phyloP scores from a whole-genome alignment of 2,329 filamentous ascomycete species.

The Meredithiella fracta region DNA sequence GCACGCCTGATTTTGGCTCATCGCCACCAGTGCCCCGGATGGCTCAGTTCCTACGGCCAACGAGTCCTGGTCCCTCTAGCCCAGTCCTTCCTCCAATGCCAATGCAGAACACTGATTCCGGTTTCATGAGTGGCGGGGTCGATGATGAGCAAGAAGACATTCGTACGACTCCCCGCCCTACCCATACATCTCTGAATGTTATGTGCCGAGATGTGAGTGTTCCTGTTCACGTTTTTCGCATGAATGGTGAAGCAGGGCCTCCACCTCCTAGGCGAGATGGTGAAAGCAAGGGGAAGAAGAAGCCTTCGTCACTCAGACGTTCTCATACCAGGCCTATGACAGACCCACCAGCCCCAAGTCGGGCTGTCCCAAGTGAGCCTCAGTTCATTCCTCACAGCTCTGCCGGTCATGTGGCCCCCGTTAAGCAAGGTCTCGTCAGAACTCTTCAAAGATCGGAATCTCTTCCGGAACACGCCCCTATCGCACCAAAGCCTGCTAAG shows the following conservation, averaged over 20 bases:
- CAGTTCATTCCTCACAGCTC: background rate
- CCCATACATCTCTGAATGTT: slow-evolving; percentile 5
- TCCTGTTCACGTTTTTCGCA: slow-evolving; percentile 13
- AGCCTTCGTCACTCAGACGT: background rate
- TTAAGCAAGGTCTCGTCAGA: background rate
- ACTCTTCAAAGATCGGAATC: background rate
- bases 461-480: slow-evolving; percentile 16
- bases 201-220: slow-evolving; percentile 9
- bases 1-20: slow-evolving; percentile 70
- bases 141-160: slow-evolving; percentile 42
- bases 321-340: background rate
- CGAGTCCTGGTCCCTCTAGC: slow-evolving; percentile 59
- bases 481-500: slow-evolving; percentile 10
- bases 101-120: slow-evolving; percentile 53
- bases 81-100: slow-evolving; percentile 54
- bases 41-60: slow-evolving; percentile 32
- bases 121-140: slow-evolving; percentile 70
- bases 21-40: slow-evolving; percentile 68
- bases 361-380: background rate
- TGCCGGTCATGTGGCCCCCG: slow-evolving; percentile 20
- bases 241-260: slow-evolving; percentile 7
- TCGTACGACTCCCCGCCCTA: slow-evolving; percentile 8
- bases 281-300: slow-evolving; percentile 5
- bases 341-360: background rate
- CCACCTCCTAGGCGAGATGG: slow-evolving; percentile 2